phyloP scores from a whole-genome alignment of 73 alveolate species.

The Tetrahymena borealis region DNA sequence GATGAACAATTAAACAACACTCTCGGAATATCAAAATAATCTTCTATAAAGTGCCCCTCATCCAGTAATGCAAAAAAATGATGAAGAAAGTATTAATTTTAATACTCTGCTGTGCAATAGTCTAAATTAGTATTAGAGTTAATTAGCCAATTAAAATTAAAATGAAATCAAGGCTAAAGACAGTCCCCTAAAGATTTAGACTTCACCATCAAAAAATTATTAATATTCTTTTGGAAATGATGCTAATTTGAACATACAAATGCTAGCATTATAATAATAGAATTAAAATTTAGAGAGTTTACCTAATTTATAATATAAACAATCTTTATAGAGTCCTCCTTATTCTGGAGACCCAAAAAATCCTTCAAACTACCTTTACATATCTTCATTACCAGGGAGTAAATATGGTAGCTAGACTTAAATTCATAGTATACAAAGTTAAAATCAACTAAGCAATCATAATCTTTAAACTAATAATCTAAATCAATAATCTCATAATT shows the following conservation, averaged over 20 bases:
- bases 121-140: too few species aligned
- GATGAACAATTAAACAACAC: too few species aligned
- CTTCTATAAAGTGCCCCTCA: too few species aligned
- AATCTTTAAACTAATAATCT: not conserved
- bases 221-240: not conserved
- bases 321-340: not conserved
- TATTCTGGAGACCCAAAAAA: not conserved
- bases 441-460: not conserved
- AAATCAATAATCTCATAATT: too few species aligned
- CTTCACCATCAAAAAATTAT: too few species aligned
- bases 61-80: too few species aligned
- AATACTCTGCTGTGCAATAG: too few species aligned
- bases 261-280: not conserved
- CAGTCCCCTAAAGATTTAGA: too few species aligned
- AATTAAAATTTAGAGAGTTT: not conserved
- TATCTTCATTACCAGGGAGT: not conserved
- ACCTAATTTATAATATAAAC: not conserved
- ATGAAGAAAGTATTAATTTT: too few species aligned
- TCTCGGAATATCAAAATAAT: too few species aligned
- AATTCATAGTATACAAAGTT: not conserved
- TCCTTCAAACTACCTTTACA: not conserved
- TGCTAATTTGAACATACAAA: not conserved
- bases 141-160: too few species aligned
- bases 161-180: too few species aligned
- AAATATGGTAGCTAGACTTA: not conserved